phyloP scores from a whole-genome alignment of 805 yeast species.

The Yarrowia sp. region DNA sequence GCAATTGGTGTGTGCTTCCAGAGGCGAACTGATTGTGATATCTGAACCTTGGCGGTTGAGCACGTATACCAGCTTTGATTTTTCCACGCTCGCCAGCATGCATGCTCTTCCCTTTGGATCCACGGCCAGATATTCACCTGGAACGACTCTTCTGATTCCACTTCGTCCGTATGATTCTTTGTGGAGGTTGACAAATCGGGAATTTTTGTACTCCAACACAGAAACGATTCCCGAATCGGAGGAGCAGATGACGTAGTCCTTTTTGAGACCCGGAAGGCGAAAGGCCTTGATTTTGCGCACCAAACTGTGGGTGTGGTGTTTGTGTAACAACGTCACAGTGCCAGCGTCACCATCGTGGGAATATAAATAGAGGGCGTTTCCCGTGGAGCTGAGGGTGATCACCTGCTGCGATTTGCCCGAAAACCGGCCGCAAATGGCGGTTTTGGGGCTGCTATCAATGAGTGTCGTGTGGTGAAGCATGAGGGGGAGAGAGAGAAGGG shows the following conservation, averaged over 20 bases:
- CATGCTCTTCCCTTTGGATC: slow-evolving; percentile 78
- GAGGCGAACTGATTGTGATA: slow-evolving; percentile 69
- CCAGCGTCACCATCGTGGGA: slow-evolving; percentile 15
- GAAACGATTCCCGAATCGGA: slow-evolving; percentile 81
- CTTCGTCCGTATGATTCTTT: slow-evolving; percentile 73
- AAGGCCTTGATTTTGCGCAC: slow-evolving; percentile 62
- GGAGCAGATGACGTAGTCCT: slow-evolving; percentile 68
- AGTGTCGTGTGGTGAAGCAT: slow-evolving; percentile 32
- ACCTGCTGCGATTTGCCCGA: slow-evolving; percentile 11
- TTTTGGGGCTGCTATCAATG: neutral
- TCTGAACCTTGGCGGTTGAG: slow-evolving; percentile 59
- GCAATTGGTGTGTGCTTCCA: slow-evolving; percentile 66
- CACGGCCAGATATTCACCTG: slow-evolving; percentile 72
- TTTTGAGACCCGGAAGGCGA: slow-evolving; percentile 59
- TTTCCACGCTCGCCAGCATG: slow-evolving; percentile 75
- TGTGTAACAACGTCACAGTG: neutral
- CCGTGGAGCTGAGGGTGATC: slow-evolving; percentile 23
- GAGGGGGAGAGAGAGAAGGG: neutral
- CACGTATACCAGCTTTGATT: slow-evolving; percentile 72
- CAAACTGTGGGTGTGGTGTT: slow-evolving; percentile 56
- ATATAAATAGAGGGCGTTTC: slow-evolving; percentile 12
- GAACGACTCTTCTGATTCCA: slow-evolving; percentile 76
- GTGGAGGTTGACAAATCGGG: slow-evolving; percentile 55
- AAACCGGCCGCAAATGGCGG: slow-evolving; percentile 14
- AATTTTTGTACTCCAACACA: slow-evolving; percentile 57